Conservation (phyloP, 1,284 basidiomycete species). For the Sanghuangporus weigelae region DNA sequence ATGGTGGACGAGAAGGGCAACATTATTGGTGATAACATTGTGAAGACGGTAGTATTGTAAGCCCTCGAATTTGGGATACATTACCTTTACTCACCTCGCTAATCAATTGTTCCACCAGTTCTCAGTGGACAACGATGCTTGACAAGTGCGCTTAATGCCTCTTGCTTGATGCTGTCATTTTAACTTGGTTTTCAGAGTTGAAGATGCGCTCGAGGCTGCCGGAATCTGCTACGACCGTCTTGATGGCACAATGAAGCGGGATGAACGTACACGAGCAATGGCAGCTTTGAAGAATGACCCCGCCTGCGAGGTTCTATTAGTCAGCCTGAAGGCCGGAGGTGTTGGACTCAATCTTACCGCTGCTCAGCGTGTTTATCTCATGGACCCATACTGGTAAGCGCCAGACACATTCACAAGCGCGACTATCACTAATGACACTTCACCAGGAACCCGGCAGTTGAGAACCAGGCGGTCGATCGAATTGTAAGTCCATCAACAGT, state of each 20-base stretch:
- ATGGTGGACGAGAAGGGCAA: conserved; percentile 73
- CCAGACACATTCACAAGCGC: not conserved
- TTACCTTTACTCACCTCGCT: conserved; percentile 8
- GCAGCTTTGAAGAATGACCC: conserved; percentile 84
- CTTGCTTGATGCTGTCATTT: conserved; percentile 10
- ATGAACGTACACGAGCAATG: conserved; percentile 87
- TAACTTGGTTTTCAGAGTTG: conserved; percentile 48
- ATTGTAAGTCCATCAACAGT: conserved; percentile 48
- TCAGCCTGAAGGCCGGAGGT: conserved; percentile 94
- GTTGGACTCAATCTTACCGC: conserved; percentile 93
- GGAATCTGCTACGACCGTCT: conserved; percentile 85
- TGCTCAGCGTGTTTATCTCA: conserved; percentile 88
- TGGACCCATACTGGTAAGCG: conserved; percentile 90
- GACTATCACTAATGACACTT: conserved; percentile 3
- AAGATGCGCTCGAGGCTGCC: conserved; percentile 80
- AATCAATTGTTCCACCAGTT: conserved; percentile 39
- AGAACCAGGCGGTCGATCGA: conserved; percentile 93
- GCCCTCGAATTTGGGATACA: conserved; percentile 28
- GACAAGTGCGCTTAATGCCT: conserved; percentile 62
- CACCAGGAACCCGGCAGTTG: conserved; percentile 91
- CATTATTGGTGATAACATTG: conserved; percentile 56
- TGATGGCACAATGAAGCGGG: conserved; percentile 96
- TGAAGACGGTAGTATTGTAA: conserved; percentile 92
- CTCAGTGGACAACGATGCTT: conserved; percentile 95
- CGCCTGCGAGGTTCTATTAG: conserved; percentile 85